phyloP scores from a whole-genome alignment of 805 yeast genomes.

The Cyberlindnera galapagoensis region DNA sequence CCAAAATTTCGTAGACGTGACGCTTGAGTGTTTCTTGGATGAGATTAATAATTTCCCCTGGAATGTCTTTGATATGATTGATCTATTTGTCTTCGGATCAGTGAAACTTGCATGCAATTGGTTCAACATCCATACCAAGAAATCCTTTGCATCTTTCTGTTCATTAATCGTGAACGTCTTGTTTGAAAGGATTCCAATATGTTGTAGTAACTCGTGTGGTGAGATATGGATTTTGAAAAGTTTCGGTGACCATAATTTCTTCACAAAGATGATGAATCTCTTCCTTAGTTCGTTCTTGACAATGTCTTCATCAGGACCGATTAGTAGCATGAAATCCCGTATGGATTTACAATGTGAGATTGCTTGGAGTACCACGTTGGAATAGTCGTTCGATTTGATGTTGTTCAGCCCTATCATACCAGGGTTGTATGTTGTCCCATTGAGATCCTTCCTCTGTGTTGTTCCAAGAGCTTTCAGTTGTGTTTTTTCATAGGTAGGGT shows the following conservation, averaged over 20 bases:
- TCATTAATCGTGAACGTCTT: conserved; percentile 33
- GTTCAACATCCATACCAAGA: conserved; percentile 57
- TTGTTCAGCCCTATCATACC: conserved; percentile 66
- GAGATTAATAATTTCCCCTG: conserved; percentile 47
- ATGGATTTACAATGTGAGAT: conserved; percentile 47
- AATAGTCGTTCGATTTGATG: conserved; percentile 42
- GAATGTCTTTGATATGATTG: conserved; percentile 30
- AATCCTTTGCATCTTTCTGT: conserved; percentile 46
- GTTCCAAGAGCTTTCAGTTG: conserved; percentile 24
- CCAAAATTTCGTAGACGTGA: conserved; percentile 36
- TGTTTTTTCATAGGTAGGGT: conserved; percentile 40
- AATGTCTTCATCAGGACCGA: conserved; percentile 13
- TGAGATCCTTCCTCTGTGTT: conserved; percentile 31
- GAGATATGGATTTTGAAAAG: conserved; percentile 59
- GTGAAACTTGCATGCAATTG: conserved; percentile 28
- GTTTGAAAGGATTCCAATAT: conserved; percentile 36
- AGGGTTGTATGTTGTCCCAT: conserved; percentile 41
- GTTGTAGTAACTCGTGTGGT: conserved; percentile 57
- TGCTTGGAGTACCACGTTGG: conserved; percentile 51
- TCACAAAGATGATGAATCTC: conserved; percentile 39
- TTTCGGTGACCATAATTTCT: conserved; percentile 59
- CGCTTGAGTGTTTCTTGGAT: not conserved
- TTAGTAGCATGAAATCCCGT: conserved; percentile 39
- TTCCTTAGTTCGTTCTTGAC: conserved; percentile 29
- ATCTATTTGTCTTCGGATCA: conserved; percentile 9